Percentiles rank a stretch among this genome's conserved stretches.
These are phyloP conservation scores for Parietaria judaica DNA, from an alignment of 306 rosid species.

Conservation along the genomic window DNA sequence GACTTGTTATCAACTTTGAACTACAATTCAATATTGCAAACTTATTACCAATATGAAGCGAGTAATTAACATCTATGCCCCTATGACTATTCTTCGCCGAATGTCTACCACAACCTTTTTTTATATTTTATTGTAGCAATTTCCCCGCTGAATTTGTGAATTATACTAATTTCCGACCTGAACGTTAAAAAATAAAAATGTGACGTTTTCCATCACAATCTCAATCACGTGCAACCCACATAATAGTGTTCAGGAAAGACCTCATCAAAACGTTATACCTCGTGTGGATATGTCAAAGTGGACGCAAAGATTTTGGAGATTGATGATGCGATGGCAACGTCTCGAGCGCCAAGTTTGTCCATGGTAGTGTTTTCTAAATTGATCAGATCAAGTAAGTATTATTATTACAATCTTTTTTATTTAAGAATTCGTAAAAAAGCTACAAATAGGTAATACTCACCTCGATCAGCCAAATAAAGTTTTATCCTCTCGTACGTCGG, in stretches of 20 bases:
- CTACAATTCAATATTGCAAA: not conserved
- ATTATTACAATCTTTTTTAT: not conserved
- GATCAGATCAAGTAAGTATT: slow-evolving; percentile 9
- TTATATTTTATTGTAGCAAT: no score
- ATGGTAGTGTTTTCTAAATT: slow-evolving; percentile 44
- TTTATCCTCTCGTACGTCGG: slow-evolving; percentile 75
- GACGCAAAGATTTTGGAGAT: slow-evolving; percentile 87
- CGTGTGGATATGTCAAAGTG: slow-evolving; percentile 83
- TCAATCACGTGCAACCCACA: no score
- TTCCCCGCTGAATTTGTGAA: no score
- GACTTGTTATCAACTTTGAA: not conserved
- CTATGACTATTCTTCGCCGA: no score
- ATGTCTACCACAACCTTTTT: no score
- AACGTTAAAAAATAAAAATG: no score
- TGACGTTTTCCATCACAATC: no score
- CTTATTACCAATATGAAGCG: no score
- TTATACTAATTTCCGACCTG: no score
- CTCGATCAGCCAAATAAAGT: slow-evolving; percentile 53
- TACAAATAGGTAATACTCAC: slow-evolving; percentile 28
- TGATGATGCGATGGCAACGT: slow-evolving; percentile 83
- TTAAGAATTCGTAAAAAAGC: not conserved
- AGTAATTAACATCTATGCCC: no score
- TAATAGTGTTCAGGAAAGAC: no score
- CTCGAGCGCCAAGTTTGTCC: slow-evolving; percentile 65
- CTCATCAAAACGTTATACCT: slow-evolving; percentile 35